These are phyloP conservation scores for Dryas octopetala DNA, from an alignment of 306 rosid species.

Conservation along the genomic window DNA sequence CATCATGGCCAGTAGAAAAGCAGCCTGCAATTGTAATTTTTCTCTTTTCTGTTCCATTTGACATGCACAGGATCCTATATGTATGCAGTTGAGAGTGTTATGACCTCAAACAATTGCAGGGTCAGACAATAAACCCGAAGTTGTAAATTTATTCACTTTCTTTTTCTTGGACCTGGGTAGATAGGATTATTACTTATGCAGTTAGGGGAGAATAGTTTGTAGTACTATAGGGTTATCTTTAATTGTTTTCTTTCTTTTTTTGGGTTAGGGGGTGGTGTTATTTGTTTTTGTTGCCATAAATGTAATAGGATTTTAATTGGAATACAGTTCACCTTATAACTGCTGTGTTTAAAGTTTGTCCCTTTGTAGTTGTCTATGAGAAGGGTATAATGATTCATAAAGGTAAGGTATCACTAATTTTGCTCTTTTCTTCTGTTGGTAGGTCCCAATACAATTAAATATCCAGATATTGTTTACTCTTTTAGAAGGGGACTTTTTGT, in stretches of 20 bases:
- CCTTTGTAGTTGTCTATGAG: too few species aligned
- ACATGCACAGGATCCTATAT: conserved; percentile 40
- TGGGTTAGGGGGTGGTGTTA: neutral
- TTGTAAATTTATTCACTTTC: conserved; percentile 24
- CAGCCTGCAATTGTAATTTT: conserved; percentile 39
- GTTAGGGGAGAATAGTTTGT: conserved; percentile 14
- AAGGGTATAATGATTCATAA: too few species aligned
- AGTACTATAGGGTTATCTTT: neutral
- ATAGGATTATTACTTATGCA: conserved; percentile 10
- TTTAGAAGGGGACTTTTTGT: too few species aligned
- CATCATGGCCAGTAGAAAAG: conserved; percentile 29
- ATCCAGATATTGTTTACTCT: too few species aligned
- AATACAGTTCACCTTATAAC: neutral
- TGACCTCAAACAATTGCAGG: conserved; percentile 19
- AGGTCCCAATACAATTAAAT: too few species aligned
- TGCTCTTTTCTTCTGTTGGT: too few species aligned
- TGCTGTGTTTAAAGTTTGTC: neutral
- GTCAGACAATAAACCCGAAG: conserved; percentile 34
- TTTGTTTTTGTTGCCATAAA: neutral
- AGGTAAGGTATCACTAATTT: too few species aligned
- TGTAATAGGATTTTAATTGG: neutral
- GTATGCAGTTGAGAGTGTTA: conserved; percentile 38
- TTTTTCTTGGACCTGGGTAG: conserved; percentile 24
- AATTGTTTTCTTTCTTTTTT: neutral
- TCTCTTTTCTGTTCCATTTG: conserved; percentile 31